Evolutionary conservation across 352 stramenopile genomes (phyloP), one percentile per base, ranked within the genome.

Genomic region (Globisporangium paroecandrum): DNA sequence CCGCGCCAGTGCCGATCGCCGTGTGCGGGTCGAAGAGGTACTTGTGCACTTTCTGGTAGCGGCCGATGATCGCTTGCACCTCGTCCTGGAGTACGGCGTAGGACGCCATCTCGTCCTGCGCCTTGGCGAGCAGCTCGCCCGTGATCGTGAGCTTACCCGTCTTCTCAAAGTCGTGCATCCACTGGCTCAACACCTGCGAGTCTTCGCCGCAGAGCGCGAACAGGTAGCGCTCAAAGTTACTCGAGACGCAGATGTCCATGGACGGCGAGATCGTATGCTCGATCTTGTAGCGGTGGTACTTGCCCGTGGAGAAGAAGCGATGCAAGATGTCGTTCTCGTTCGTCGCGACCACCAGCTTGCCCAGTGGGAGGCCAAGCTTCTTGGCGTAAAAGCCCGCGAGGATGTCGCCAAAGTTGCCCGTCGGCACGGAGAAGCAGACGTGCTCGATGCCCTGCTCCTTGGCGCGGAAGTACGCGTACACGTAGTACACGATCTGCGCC

Each of bases 241-340:
- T 98, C 51, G 93, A 99, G 6, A 99, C 97, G 72, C 96, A 99
- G 71, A 99, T 99, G 76, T 99, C 98, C 97, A 99, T 99, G 2
- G 91, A 98, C 41, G 98, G 98, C 58, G 95, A 97, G 56, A 98
- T 96, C 54, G 96, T 99, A 73, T 98, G 85, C 54, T 93, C 77
- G 70, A 99, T 98, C 56, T 77, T 62, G 70, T 94, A 79, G 57
- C 96, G 87, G 65, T 98, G 93, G 81, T 99, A 99, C 74, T 98
- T 96, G 68, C 97, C 98, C 60, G 89, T 96, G 20, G 87, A 92
- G 76, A 99, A 99, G 79, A 99, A 99, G 58, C 95, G 89, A 78
- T 99, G 94, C 25, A 99, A 80, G 69, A 99, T 99, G 72, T 99
- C 97, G 77, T 99, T 99, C 79, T 99, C 97, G 78, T 99, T 99